phyloP scores from a whole-genome alignment of 208 protist species.

The Crithidia expoeki region DNA sequence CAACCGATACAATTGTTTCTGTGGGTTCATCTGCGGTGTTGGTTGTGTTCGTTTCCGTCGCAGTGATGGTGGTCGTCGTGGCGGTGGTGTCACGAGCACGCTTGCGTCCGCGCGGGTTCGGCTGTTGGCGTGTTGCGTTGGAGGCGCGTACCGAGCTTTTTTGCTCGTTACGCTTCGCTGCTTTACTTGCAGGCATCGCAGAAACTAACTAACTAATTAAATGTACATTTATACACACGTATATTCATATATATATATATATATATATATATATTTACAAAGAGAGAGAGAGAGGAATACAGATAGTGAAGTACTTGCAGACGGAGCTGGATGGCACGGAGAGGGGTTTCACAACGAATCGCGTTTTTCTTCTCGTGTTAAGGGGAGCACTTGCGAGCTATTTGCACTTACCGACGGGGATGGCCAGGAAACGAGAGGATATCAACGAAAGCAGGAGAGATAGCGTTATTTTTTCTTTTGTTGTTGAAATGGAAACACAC shows the following conservation, averaged over 20 bases:
- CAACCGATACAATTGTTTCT: background rate
- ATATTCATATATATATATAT: background rate
- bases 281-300: background rate
- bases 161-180: background rate
- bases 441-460: too few species aligned
- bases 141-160: background rate
- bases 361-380: too few species aligned
- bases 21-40: background rate
- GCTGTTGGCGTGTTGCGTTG: background rate
- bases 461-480: too few species aligned
- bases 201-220: background rate
- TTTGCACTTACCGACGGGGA: too few species aligned
- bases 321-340: too few species aligned
- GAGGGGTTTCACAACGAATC: too few species aligned
- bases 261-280: background rate
- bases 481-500: too few species aligned
- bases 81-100: background rate
- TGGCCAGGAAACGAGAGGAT: too few species aligned
- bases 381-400: too few species aligned
- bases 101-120: background rate
- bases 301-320: background rate
- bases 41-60: background rate
- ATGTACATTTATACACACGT: background rate
- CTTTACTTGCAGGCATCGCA: conserved; percentile 2
- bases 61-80: background rate